A percentile compares a stretch with the other conserved stretches of the same genome.
Conservation (phyloP, 202 grass and related monocot species). For the Saccharum hybrid region DNA sequence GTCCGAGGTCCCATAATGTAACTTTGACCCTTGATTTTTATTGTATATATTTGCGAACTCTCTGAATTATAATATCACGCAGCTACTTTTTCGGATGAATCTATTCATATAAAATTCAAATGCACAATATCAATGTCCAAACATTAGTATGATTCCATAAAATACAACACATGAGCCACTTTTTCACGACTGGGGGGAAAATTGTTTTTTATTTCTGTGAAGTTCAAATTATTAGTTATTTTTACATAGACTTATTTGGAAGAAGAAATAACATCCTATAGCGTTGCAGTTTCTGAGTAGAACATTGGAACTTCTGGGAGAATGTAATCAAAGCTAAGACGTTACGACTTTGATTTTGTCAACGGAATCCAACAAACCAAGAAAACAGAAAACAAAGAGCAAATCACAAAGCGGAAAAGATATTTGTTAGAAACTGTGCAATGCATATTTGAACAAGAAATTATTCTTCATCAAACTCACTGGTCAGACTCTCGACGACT, state of each 20-base stretch:
- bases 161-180: too few species aligned
- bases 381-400: not conserved
- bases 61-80: not conserved
- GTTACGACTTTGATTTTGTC: not conserved
- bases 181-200: not conserved
- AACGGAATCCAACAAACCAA: not conserved
- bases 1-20: not conserved
- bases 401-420: conserved; percentile 3
- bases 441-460: conserved; percentile 40
- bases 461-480: conserved; percentile 58
- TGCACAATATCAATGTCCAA: not conserved
- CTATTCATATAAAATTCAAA: not conserved
- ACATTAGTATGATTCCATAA: not conserved
- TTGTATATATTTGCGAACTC: not conserved
- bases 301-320: conserved; percentile 12
- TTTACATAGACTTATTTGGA: not conserved
- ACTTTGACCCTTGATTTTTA: not conserved
- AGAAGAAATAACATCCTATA: not conserved
- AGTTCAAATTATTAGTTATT: too few species aligned
- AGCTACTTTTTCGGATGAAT: not conserved
- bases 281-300: not conserved
- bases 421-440: not conserved
- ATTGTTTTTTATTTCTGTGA: not conserved
- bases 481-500: conserved; percentile 92
- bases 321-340: not conserved